Evolutionary conservation across 805 yeast species (phyloP).

Genomic region (Blastobotrys mokoenaii): DNA sequence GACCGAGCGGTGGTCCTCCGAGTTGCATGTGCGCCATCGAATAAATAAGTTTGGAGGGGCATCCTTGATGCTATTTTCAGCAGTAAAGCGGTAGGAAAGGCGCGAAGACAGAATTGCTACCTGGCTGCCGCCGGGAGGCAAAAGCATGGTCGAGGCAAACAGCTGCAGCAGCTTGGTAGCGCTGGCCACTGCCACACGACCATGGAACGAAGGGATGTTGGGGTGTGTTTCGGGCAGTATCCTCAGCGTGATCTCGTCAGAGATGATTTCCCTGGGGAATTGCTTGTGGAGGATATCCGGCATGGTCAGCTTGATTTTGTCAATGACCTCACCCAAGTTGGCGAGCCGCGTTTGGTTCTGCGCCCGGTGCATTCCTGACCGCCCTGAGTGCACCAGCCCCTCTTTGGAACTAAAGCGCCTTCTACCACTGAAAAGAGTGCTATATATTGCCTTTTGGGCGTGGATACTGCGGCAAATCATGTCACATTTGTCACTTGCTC

Average conservation of each 20-base stretch:
- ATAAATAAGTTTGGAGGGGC: constrained; percentile 1
- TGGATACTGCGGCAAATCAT: no score
- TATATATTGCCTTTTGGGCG: no score
- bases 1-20: not conserved
- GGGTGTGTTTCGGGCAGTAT: constrained; percentile 26
- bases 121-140: constrained; percentile 21
- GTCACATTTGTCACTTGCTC: no score
- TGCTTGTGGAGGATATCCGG: constrained; percentile 22
- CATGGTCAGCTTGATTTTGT: constrained; percentile 17
- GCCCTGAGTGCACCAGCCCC: not conserved
- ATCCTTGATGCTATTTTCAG: not conserved
- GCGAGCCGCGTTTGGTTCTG: constrained; percentile 20
- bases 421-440: not conserved
- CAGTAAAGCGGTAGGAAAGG: not conserved
- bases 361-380: not conserved
- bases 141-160: constrained; percentile 21
- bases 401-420: not conserved
- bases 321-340: constrained; percentile 24
- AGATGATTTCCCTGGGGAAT: constrained; percentile 22
- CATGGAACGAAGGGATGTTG: constrained; percentile 21
- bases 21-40: constrained; percentile 10
- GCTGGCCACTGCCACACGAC: constrained; percentile 13
- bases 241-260: constrained; percentile 21
- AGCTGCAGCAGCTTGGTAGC: constrained; percentile 23
- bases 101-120: constrained; percentile 19